A percentile compares a stretch with the other conserved stretches of the same genome.
These are phyloP conservation scores for Skeletonema marinoi DNA, from an alignment of 108 stramenopile genomes.

Conservation along the genomic window DNA sequence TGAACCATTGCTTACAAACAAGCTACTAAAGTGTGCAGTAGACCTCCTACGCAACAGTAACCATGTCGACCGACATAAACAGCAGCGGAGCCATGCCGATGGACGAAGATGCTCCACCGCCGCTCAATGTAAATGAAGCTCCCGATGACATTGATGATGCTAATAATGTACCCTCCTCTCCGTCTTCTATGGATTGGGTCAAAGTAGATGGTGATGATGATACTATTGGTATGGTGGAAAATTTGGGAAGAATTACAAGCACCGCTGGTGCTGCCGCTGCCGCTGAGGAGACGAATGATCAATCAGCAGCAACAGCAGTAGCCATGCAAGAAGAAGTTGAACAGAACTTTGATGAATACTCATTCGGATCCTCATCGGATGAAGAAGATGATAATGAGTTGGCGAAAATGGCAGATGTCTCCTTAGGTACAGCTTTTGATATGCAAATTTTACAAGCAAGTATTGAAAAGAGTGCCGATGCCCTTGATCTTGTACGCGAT, in stretches of 20 bases:
- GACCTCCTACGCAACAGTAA: neutral
- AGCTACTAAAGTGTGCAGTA: no score
- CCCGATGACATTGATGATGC: no score
- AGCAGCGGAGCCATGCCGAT: neutral
- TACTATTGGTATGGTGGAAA: no score
- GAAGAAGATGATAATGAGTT: neutral
- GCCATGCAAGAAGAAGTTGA: neutral
- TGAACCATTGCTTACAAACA: no score
- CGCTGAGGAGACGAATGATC: no score
- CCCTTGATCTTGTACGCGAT: slow-evolving; percentile 43
- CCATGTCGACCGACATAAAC: neutral
- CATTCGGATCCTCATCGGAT: neutral
- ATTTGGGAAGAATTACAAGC: neutral
- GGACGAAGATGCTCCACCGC: neutral
- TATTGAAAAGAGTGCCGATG: slow-evolving; percentile 43
- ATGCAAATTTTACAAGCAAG: slow-evolving; percentile 45
- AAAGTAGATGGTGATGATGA: neutral
- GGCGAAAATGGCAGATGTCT: neutral
- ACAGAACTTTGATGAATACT: neutral
- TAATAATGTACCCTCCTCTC: neutral
- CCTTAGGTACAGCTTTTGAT: slow-evolving; percentile 33
- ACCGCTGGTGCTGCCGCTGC: neutral
- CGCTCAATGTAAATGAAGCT: neutral
- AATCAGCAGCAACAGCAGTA: neutral
- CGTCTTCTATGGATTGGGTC: neutral